Percentiles rank a stretch among this genome's conserved stretches.
Conservation (phyloP, 2,329 filamentous ascomycete genomes). For the Juglanconis oblonga region DNA sequence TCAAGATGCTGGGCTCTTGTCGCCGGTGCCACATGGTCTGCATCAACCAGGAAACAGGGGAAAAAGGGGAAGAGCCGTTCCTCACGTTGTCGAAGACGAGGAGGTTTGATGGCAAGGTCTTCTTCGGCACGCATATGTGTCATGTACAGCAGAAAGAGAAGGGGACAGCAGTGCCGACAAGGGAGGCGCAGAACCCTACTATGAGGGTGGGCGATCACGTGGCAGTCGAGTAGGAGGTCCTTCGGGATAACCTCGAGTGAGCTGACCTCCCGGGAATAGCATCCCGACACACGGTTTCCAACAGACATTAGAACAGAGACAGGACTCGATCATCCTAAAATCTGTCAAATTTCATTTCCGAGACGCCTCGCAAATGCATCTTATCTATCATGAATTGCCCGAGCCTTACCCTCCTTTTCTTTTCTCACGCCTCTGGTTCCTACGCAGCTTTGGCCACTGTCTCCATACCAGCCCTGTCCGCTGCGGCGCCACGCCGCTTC, state of each 20-base stretch:
- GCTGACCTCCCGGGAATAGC: background rate
- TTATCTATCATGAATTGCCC: background rate
- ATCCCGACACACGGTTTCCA: too few relatives aligned
- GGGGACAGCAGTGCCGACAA: conserved; percentile 17
- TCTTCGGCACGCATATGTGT: conserved; percentile 81
- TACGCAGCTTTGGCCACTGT: conserved; percentile 1
- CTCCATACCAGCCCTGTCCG: conserved; percentile 4
- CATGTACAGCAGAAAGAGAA: conserved; percentile 31
- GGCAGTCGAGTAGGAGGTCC: conserved; percentile 20
- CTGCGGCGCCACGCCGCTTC: conserved; percentile 25
- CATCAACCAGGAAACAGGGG: conserved; percentile 78
- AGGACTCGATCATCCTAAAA: background rate
- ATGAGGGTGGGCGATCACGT: conserved; percentile 50
- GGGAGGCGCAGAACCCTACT: conserved; percentile 37
- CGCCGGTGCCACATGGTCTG: conserved; percentile 95
- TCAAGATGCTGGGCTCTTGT: conserved; percentile 78
- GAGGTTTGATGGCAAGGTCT: conserved; percentile 77
- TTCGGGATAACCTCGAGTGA: background rate
- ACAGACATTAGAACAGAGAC: background rate
- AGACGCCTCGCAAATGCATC: background rate
- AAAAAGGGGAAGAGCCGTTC: conserved; percentile 80
- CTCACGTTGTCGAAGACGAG: conserved; percentile 84
- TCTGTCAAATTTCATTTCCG: background rate
- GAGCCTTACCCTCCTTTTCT: background rate
- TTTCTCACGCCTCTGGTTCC: background rate